These are phyloP conservation scores for Obelidium mucronatum DNA, from an alignment of 192 early-diverging fungal genomes.

Conservation along the genomic window DNA sequence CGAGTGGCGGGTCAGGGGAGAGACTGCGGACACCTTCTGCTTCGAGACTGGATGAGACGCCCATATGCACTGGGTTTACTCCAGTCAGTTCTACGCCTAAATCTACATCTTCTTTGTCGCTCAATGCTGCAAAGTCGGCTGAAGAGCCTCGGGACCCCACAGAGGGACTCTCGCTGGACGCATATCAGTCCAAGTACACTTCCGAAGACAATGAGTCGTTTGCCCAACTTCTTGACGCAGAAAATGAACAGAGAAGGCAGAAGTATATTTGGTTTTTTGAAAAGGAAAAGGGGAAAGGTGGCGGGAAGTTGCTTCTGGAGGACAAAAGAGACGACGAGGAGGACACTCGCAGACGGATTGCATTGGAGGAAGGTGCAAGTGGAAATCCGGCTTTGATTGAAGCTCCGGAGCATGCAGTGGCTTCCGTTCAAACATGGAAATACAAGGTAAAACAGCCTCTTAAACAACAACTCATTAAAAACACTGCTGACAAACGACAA, in stretches of 20 bases:
- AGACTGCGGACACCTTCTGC: neutral
- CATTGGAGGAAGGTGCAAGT: neutral
- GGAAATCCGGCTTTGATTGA: neutral
- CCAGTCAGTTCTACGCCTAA: neutral
- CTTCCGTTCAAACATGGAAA: slow-evolving; percentile 60
- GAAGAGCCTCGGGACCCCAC: slow-evolving; percentile 17
- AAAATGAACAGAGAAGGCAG: slow-evolving; percentile 62
- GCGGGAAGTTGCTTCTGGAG: slow-evolving; percentile 39
- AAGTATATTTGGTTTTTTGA: slow-evolving; percentile 75
- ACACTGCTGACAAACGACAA: neutral
- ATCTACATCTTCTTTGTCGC: slow-evolving; percentile 20
- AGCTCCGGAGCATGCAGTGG: neutral
- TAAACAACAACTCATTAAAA: neutral
- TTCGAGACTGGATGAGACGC: slow-evolving; percentile 4
- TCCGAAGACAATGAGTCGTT: slow-evolving; percentile 88
- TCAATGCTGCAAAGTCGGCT: neutral
- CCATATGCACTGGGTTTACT: slow-evolving; percentile 15
- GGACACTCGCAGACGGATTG: neutral
- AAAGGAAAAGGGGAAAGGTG: slow-evolving; percentile 64
- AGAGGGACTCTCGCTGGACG: slow-evolving; percentile 60
- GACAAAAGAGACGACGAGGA: slow-evolving; percentile 26
- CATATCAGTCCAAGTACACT: slow-evolving; percentile 76
- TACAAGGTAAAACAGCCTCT: slow-evolving; percentile 46
- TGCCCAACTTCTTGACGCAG: slow-evolving; percentile 62
- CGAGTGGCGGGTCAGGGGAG: neutral